These are phyloP conservation scores for Calonectria pteridis DNA, from an alignment of 2,329 filamentous ascomycete species.

Conservation along the genomic window DNA sequence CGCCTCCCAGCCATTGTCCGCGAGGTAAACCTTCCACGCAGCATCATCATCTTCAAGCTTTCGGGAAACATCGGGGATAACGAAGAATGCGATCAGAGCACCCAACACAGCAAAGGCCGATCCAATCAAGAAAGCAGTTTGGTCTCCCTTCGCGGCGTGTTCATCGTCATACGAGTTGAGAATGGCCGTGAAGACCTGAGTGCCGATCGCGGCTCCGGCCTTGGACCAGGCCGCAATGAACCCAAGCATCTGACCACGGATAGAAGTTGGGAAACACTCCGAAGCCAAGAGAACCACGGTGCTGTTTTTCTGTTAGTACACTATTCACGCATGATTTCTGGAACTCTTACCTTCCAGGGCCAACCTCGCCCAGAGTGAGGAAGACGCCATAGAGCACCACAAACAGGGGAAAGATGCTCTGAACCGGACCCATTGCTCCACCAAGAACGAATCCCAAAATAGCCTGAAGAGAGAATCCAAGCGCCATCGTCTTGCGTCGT, in stretches of 20 bases:
- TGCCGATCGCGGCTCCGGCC: conserved; percentile 63
- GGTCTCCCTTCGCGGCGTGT: conserved; percentile 56
- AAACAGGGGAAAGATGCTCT: conserved; percentile 62
- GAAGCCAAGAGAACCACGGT: conserved; percentile 56
- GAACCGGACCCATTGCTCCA: conserved; percentile 58
- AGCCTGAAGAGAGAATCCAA: conserved; percentile 60
- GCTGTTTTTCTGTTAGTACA: conserved; percentile 32
- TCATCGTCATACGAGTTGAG: conserved; percentile 56
- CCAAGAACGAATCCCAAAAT: conserved; percentile 64
- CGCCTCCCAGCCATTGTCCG: conserved; percentile 44
- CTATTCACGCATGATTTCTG: not conserved
- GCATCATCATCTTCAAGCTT: conserved; percentile 46
- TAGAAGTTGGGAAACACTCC: conserved; percentile 63
- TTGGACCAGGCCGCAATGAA: conserved; percentile 62
- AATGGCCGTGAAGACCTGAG: conserved; percentile 64
- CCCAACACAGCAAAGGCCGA: conserved; percentile 62
- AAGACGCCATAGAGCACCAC: conserved; percentile 65
- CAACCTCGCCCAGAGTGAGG: conserved; percentile 61
- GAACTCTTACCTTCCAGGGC: conserved; percentile 56
- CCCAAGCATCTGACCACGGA: conserved; percentile 63
- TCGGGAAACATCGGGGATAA: conserved; percentile 43
- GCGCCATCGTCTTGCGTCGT: conserved; percentile 62
- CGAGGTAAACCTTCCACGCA: conserved; percentile 47
- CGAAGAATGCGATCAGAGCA: conserved; percentile 43
- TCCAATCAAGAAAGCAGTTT: conserved; percentile 64